Percentiles rank a stretch among this genome's conserved stretches.
These are phyloP conservation scores for Podaxis sp. DNA, from an alignment of 768 basidiomycete species.

Conservation along the genomic window DNA sequence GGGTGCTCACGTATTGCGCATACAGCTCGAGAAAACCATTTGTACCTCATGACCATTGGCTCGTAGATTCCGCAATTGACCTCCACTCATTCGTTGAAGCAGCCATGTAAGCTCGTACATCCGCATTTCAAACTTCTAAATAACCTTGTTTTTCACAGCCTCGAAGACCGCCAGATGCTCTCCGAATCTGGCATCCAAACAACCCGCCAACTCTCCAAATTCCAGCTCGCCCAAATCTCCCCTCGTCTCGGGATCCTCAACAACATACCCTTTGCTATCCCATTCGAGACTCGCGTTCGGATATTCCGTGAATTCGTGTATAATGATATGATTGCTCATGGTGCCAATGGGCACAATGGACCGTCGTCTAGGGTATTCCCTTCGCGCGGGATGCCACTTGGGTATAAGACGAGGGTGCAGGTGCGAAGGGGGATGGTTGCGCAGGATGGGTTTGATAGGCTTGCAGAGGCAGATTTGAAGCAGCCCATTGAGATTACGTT, in stretches of 20 bases:
- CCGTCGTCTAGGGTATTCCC: constrained; percentile 5
- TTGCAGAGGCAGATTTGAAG: constrained; percentile 79
- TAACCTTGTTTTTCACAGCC: constrained; percentile 34
- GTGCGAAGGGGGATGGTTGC: constrained; percentile 79
- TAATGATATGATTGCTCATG: constrained; percentile 22
- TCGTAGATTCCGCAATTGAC: constrained; percentile 52
- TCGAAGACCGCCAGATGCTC: constrained; percentile 60
- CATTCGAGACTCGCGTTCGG: constrained; percentile 86
- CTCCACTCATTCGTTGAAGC: constrained; percentile 57
- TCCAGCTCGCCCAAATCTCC: constrained; percentile 72
- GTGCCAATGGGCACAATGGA: not conserved
- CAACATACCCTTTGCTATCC: constrained; percentile 94
- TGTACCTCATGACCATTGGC: constrained; percentile 83
- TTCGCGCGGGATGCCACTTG: constrained; percentile 21
- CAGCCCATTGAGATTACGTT: constrained; percentile 87
- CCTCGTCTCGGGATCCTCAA: constrained; percentile 90
- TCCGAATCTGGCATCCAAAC: constrained; percentile 11
- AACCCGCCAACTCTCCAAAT: constrained; percentile 50
- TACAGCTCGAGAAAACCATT: constrained; percentile 81
- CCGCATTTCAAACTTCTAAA: not conserved
- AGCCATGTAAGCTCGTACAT: not conserved
- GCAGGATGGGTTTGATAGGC: constrained; percentile 87
- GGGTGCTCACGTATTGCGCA: not conserved
- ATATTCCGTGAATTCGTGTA: constrained; percentile 86
- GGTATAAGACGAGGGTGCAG: constrained; percentile 39